Conservation (phyloP, 2,329 filamentous ascomycete genomes). For the Colletotrichum plurivorum region DNA sequence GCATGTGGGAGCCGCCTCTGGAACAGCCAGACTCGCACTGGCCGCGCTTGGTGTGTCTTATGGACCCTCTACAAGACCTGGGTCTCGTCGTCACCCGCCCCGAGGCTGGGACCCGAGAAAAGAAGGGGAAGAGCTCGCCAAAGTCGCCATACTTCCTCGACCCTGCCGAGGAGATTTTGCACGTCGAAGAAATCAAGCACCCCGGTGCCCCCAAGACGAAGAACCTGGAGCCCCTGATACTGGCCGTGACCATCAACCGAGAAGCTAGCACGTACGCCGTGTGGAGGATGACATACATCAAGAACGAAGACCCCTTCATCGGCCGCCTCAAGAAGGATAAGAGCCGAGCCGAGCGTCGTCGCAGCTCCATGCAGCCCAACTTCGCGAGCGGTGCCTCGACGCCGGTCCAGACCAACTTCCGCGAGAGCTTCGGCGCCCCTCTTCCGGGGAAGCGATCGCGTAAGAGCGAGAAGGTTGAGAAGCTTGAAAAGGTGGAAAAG, state of each 20-base stretch:
- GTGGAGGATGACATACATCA: slow-evolving; percentile 86
- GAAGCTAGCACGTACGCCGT: slow-evolving; percentile 84
- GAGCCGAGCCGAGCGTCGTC: slow-evolving; percentile 64
- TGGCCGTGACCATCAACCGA: slow-evolving; percentile 86
- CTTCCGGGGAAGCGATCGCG: slow-evolving; percentile 66
- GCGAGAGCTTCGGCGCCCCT: slow-evolving; percentile 82
- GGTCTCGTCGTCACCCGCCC: slow-evolving; percentile 81
- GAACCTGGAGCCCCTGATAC: slow-evolving; percentile 68
- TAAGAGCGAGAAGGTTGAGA: slow-evolving; percentile 64
- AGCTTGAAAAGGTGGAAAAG: slow-evolving; percentile 55
- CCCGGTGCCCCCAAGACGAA: slow-evolving; percentile 54
- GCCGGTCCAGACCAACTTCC: slow-evolving; percentile 77
- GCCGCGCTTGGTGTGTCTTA: slow-evolving; percentile 85
- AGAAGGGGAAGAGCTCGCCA: slow-evolving; percentile 54
- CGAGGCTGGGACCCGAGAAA: slow-evolving; percentile 55
- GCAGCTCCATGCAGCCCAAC: slow-evolving; percentile 76
- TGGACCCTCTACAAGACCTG: slow-evolving; percentile 87
- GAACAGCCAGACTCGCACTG: slow-evolving; percentile 72
- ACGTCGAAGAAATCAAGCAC: slow-evolving; percentile 79
- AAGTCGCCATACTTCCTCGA: slow-evolving; percentile 74
- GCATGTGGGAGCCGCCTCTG: slow-evolving; percentile 69
- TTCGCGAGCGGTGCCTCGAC: slow-evolving; percentile 83
- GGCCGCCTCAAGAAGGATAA: slow-evolving; percentile 62
- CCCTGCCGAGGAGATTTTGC: slow-evolving; percentile 84
- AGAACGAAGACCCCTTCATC: slow-evolving; percentile 72